Conservation (phyloP, 2,329 filamentous ascomycete species). For the Fonsecaea pedrosoi region DNA sequence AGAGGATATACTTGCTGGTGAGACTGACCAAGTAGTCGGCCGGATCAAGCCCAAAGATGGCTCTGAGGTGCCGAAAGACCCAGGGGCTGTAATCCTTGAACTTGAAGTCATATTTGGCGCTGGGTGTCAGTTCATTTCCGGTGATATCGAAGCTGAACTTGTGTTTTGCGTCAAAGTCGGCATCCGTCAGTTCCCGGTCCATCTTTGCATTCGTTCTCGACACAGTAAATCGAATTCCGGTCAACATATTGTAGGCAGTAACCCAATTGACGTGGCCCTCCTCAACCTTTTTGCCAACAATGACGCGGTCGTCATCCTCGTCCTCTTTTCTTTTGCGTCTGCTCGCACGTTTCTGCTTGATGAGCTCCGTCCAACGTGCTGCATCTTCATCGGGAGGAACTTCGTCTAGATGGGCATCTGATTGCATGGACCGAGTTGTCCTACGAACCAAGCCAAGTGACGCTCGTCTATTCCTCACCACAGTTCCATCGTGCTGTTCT, state of each 20-base stretch:
- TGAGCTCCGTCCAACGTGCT: conserved; percentile 87
- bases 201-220: conserved; percentile 97
- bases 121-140: conserved; percentile 95
- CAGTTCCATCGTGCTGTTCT: conserved; percentile 31
- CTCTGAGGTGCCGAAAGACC: conserved; percentile 93
- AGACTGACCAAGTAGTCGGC: conserved; percentile 98
- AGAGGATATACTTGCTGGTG: conserved; percentile 98
- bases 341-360: conserved; percentile 87
- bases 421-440: conserved; percentile 83
- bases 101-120: conserved; percentile 99
- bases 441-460: conserved; percentile 84
- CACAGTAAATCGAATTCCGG: conserved; percentile 95
- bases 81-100: conserved; percentile 99
- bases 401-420: conserved; percentile 83
- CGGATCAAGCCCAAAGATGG: conserved; percentile 88
- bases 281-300: conserved; percentile 97
- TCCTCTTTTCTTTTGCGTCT: conserved; percentile 84
- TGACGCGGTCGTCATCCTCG: conserved; percentile 85
- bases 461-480: conserved; percentile 69
- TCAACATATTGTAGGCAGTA: conserved; percentile 99
- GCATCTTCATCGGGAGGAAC: conserved; percentile 87
- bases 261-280: conserved; percentile 97
- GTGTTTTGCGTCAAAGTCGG: conserved; percentile 91
- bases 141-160: conserved; percentile 99
- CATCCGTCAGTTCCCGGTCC: conserved; percentile 85